phyloP scores from a whole-genome alignment of 2,329 filamentous ascomycete genomes.

The Coniella lustricola region DNA sequence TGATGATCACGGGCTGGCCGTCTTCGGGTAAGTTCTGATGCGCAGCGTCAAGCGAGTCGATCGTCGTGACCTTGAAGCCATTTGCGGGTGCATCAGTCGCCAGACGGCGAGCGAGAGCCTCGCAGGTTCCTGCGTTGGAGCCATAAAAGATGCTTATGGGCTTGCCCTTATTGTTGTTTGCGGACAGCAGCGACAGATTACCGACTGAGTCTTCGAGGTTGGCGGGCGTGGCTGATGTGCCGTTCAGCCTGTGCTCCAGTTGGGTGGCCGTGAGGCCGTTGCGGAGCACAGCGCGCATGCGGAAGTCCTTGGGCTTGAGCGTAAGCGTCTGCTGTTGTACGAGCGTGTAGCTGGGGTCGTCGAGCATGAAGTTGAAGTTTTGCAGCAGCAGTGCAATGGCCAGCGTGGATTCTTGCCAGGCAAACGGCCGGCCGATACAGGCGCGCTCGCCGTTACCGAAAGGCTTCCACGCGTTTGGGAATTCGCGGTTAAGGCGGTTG shows the following conservation, averaged over 20 bases:
- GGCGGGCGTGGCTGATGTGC: slow-evolving; percentile 14
- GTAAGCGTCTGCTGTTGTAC: slow-evolving; percentile 51
- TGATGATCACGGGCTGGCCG: slow-evolving; percentile 53
- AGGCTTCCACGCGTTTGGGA: slow-evolving; percentile 60
- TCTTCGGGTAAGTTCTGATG: slow-evolving; percentile 52
- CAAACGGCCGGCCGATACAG: slow-evolving; percentile 68
- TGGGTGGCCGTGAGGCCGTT: slow-evolving; percentile 50
- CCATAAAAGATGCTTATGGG: slow-evolving; percentile 60
- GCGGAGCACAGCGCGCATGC: slow-evolving; percentile 52
- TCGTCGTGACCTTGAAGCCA: slow-evolving; percentile 48
- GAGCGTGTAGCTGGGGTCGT: slow-evolving; percentile 54
- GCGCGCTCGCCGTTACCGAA: slow-evolving; percentile 54
- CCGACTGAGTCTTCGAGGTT: slow-evolving; percentile 39
- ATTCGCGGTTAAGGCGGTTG: slow-evolving; percentile 51
- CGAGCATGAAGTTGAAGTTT: slow-evolving; percentile 61
- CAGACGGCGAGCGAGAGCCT: slow-evolving; percentile 56
- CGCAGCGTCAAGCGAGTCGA: slow-evolving; percentile 54
- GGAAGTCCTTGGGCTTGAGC: slow-evolving; percentile 57
- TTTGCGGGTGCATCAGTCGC: slow-evolving; percentile 50
- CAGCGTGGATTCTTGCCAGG: slow-evolving; percentile 65
- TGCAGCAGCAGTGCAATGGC: slow-evolving; percentile 59
- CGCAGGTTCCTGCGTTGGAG: slow-evolving; percentile 67
- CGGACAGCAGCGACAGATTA: slow-evolving; percentile 31
- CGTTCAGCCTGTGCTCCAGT: slow-evolving; percentile 39
- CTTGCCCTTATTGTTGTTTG: slow-evolving; percentile 23